These are phyloP conservation scores for Parathielavia hyrcaniae DNA, from an alignment of 495 filamentous ascomycete genomes.

Conservation along the genomic window DNA sequence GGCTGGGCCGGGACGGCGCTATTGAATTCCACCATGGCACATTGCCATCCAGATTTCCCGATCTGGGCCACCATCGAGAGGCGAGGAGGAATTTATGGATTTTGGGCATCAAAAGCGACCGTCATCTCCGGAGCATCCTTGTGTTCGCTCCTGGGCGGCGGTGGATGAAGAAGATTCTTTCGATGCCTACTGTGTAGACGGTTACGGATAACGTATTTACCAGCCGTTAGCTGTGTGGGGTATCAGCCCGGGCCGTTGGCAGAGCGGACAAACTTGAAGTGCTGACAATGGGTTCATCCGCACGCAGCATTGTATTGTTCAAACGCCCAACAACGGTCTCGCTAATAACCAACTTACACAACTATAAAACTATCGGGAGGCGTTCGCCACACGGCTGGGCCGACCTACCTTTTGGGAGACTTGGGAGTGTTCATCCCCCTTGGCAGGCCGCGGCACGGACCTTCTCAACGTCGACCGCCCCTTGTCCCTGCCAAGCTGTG, in stretches of 20 bases:
- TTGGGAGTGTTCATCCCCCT: constrained; percentile 8
- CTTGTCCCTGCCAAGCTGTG: constrained; percentile 14
- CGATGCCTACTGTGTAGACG: too few species aligned
- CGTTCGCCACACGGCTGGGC: neutral
- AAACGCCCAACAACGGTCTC: too few species aligned
- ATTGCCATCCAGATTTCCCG: neutral
- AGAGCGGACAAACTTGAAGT: too few species aligned
- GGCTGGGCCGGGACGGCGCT: constrained; percentile 1
- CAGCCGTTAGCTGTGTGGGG: too few species aligned
- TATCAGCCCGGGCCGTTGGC: too few species aligned
- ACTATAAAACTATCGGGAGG: constrained; percentile 2
- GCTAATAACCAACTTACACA: neutral
- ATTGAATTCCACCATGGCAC: constrained; percentile 7
- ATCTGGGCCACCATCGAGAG: neutral
- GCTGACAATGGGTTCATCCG: too few species aligned
- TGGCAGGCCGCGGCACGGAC: constrained; percentile 7
- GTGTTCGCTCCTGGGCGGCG: neutral
- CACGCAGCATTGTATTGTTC: too few species aligned
- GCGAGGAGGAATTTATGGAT: neutral
- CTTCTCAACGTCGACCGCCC: neutral
- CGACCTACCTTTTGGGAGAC: too few species aligned
- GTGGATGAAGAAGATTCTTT: neutral
- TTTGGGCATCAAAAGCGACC: neutral
- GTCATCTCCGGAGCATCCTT: too few species aligned
- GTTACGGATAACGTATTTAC: too few species aligned